These are phyloP conservation scores for Auriscalpium microsporum DNA, from an alignment of 768 basidiomycete species.

Conservation along the genomic window DNA sequence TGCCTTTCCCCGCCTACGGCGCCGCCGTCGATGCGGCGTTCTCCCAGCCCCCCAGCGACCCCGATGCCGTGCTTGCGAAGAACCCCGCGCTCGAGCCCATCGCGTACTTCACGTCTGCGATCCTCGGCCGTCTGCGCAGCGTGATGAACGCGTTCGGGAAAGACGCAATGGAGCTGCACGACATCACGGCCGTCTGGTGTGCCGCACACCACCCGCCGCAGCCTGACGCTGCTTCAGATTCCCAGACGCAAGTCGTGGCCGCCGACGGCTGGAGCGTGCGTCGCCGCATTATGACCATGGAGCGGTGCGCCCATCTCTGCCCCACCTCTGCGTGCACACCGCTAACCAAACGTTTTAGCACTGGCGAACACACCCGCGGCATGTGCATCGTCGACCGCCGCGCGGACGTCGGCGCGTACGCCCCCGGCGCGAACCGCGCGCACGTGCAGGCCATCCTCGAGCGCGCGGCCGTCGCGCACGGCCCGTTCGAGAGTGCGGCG, in stretches of 20 bases:
- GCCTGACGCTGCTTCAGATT: conserved; percentile 45
- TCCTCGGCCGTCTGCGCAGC: conserved; percentile 66
- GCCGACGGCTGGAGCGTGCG: conserved; percentile 45
- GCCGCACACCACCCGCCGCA: conserved; percentile 63
- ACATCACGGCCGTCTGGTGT: conserved; percentile 85
- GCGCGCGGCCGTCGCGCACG: conserved; percentile 23
- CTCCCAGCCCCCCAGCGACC: conserved; percentile 19
- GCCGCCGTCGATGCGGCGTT: conserved; percentile 55
- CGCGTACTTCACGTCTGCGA: conserved; percentile 69
- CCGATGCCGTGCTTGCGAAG: conserved; percentile 38
- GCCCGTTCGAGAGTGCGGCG: conserved; percentile 38
- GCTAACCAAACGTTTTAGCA: conserved; percentile 27
- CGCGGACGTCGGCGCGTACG: conserved; percentile 53
- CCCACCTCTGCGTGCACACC: not conserved
- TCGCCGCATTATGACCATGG: conserved; percentile 10
- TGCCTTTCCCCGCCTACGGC: conserved; percentile 62
- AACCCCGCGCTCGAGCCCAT: conserved; percentile 45
- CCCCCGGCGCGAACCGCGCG: conserved; percentile 57
- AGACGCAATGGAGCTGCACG: conserved; percentile 86
- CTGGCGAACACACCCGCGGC: conserved; percentile 74
- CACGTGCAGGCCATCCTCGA: conserved; percentile 49
- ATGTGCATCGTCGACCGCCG: conserved; percentile 84
- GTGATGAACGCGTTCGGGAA: conserved; percentile 75
- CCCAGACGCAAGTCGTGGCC: conserved; percentile 40
- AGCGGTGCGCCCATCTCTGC: conserved; percentile 2